phyloP scores from a whole-genome alignment of 2,329 filamentous ascomycete genomes.

The Colletotrichum navitas region DNA sequence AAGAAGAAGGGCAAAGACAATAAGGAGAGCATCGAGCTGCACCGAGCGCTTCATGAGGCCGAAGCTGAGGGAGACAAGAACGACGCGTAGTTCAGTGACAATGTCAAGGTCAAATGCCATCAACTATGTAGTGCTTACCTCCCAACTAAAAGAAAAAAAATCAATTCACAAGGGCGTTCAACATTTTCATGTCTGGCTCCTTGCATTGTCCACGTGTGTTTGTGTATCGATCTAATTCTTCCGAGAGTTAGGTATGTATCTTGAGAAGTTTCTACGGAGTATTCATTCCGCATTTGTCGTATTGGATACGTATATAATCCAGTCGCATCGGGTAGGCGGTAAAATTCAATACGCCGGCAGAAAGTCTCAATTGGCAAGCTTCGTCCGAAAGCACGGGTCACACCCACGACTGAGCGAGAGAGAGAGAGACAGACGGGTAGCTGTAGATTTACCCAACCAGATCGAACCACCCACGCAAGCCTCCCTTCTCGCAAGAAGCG shows the following conservation, averaged over 20 bases:
- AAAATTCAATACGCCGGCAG: slow-evolving; percentile 9
- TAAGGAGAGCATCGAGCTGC: slow-evolving; percentile 69
- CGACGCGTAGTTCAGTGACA: slow-evolving; percentile 30
- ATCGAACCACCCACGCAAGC: slow-evolving; percentile 37
- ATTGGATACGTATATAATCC: background rate
- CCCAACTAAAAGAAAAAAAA: slow-evolving; percentile 16
- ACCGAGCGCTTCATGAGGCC: slow-evolving; percentile 46
- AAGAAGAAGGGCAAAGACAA: slow-evolving; percentile 70
- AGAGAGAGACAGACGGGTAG: slow-evolving; percentile 7
- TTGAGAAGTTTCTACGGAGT: background rate
- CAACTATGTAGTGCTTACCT: slow-evolving; percentile 18
- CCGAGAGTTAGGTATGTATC: background rate
- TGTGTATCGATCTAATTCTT: too few species aligned
- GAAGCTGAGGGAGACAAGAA: slow-evolving; percentile 40
- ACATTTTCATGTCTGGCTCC: background rate
- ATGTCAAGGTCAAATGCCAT: background rate
- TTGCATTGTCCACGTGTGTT: background rate
- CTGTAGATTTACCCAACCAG: slow-evolving; percentile 29
- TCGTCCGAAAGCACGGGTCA: slow-evolving; percentile 33
- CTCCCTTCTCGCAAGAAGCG: background rate
- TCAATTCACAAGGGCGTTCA: slow-evolving; percentile 14
- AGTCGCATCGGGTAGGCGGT: slow-evolving; percentile 24
- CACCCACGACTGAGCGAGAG: background rate
- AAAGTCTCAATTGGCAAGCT: slow-evolving; percentile 41
- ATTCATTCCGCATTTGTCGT: background rate